phyloP scores from a whole-genome alignment of 495 filamentous ascomycete species.

The Opeltia flavorubescens region DNA sequence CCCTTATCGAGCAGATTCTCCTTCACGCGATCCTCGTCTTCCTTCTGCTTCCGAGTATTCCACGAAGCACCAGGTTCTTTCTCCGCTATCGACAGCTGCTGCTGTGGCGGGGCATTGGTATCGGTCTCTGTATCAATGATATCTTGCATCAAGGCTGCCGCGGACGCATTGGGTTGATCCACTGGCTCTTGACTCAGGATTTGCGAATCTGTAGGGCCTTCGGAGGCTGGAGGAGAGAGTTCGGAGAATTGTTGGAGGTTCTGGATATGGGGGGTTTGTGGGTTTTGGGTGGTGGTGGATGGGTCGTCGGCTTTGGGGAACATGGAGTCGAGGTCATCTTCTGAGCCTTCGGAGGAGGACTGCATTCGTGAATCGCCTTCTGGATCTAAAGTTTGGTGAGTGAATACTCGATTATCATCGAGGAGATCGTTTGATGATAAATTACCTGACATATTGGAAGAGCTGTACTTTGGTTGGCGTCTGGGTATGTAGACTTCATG shows the following conservation, averaged over 20 bases:
- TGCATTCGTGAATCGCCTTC: slow-evolving; percentile 48
- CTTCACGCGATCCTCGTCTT: slow-evolving; percentile 43
- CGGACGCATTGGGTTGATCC: slow-evolving; percentile 5
- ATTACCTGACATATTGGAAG: slow-evolving; percentile 7
- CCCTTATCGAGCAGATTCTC: slow-evolving; percentile 33
- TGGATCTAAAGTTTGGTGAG: slow-evolving; percentile 20
- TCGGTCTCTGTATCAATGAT: neutral
- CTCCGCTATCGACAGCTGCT: slow-evolving; percentile 4
- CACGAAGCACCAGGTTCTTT: slow-evolving; percentile 33
- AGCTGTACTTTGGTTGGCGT: no score
- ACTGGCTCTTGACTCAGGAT: slow-evolving; percentile 5
- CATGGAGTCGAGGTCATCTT: slow-evolving; percentile 20
- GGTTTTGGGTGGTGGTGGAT: slow-evolving; percentile 21
- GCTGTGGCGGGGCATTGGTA: slow-evolving; percentile 12
- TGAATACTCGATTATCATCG: neutral
- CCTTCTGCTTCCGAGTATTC: slow-evolving; percentile 44
- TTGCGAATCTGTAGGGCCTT: slow-evolving; percentile 17
- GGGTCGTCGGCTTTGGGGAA: slow-evolving; percentile 21
- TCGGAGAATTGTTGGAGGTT: neutral
- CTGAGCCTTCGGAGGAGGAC: slow-evolving; percentile 32
- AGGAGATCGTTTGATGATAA: neutral
- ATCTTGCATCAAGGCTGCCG: neutral
- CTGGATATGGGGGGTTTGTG: slow-evolving; percentile 12
- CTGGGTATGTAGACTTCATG: no score
- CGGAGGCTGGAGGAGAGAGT: slow-evolving; percentile 38